phyloP scores from a whole-genome alignment of 108 stramenopile genomes.

The Hondaea fermentalgiana region DNA sequence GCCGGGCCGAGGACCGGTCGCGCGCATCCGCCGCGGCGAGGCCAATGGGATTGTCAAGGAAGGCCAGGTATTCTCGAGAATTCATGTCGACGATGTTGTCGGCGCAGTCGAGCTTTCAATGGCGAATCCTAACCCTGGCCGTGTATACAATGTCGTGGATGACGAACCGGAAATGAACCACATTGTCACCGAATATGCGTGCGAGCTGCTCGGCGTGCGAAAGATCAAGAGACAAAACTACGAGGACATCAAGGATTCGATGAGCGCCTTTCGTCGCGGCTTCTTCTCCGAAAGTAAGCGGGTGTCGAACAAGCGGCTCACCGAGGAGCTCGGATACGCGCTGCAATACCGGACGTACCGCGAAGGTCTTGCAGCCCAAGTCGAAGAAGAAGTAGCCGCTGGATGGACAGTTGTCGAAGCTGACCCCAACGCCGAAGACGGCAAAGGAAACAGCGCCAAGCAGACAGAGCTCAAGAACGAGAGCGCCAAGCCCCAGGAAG shows the following conservation, averaged over 20 bases:
- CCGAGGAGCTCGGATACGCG: neutral
- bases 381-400: neutral
- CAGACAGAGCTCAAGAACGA: neutral
- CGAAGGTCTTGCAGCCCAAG: neutral
- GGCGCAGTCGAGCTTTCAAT: neutral
- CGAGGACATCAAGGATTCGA: neutral
- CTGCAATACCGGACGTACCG: neutral
- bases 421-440: neutral
- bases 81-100: neutral
- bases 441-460: neutral
- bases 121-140: neutral
- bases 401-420: neutral
- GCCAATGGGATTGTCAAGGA: neutral
- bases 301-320: neutral
- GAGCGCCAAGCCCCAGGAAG: no score
- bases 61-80: neutral
- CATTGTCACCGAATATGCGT: neutral
- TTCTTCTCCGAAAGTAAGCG: neutral
- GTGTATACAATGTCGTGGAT: conserved; percentile 1
- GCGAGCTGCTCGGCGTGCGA: neutral
- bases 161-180: neutral
- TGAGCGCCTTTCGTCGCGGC: neutral
- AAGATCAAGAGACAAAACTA: neutral
- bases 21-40: neutral
- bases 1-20: neutral